These are phyloP conservation scores for Platanthera zijinensis DNA, from an alignment of 106 monocot genomes.

Conservation along the genomic window DNA sequence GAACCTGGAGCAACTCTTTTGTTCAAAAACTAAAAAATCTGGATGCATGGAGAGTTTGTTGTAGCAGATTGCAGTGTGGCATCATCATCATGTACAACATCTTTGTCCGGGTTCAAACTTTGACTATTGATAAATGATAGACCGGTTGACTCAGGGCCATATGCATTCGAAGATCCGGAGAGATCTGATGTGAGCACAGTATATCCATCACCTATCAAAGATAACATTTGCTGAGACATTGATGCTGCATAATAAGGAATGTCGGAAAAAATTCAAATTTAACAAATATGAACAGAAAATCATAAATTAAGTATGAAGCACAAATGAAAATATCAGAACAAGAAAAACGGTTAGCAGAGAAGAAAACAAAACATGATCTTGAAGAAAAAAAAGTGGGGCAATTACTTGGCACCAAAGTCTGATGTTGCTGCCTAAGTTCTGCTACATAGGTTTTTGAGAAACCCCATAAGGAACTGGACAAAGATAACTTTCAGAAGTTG, in stretches of 20 bases:
- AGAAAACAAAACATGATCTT: background rate
- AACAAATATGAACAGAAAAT: background rate
- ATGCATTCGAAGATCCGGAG: too few relatives aligned
- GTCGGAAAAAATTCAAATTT: background rate
- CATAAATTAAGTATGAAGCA: background rate
- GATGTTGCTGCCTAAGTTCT: slow-evolving; percentile 52
- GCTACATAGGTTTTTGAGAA: slow-evolving; percentile 41
- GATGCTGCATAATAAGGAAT: slow-evolving; percentile 26
- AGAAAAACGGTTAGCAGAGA: background rate
- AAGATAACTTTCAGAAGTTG: slow-evolving; percentile 36
- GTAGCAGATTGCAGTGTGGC: too few relatives aligned
- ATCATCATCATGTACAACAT: too few relatives aligned
- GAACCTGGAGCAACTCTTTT: too few relatives aligned
- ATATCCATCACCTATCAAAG: slow-evolving; percentile 48
- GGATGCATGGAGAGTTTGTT: too few relatives aligned
- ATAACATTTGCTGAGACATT: slow-evolving; percentile 40
- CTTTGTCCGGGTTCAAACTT: too few relatives aligned
- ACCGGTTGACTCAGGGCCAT: too few relatives aligned
- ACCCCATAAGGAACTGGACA: slow-evolving; percentile 31
- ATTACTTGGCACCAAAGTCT: slow-evolving; percentile 56
- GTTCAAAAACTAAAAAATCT: too few relatives aligned
- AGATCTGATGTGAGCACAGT: too few relatives aligned
- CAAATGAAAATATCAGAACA: background rate
- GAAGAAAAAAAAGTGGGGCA: background rate
- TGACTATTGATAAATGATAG: too few relatives aligned